Conservation (phyloP, 305 asterid species). For the Solanum hybrid region DNA sequence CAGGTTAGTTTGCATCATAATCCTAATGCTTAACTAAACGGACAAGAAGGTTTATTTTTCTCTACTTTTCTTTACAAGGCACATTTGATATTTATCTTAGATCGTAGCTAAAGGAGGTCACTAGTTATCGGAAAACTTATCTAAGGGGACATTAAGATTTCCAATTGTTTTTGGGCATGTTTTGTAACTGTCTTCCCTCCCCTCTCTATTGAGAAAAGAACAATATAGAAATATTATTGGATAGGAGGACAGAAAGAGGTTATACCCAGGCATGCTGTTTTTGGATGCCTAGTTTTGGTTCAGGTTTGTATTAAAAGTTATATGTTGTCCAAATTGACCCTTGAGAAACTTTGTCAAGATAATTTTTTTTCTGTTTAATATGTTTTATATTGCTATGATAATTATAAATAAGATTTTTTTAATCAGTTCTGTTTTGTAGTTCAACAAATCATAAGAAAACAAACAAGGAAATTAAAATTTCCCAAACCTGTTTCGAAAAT, state of each 20-base stretch:
- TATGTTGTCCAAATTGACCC: background rate
- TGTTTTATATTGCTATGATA: background rate
- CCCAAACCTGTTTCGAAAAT: background rate
- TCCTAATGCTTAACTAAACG: background rate
- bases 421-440: background rate
- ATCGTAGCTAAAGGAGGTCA: background rate
- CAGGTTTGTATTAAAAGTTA: background rate
- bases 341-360: background rate
- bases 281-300: background rate
- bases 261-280: background rate
- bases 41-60: background rate
- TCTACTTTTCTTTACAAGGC: background rate
- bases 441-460: background rate
- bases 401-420: background rate
- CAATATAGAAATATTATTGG: background rate
- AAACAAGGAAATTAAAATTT: background rate
- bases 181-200: background rate
- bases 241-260: too few relatives aligned
- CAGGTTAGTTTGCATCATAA: constrained; percentile 38
- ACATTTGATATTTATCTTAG: background rate
- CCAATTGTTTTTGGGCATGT: background rate
- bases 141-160: background rate
- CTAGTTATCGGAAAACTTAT: background rate
- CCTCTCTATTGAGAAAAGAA: background rate
- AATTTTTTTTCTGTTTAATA: background rate